Base-by-base conservation (phyloP, 2,329 filamentous ascomycete species). In the Cladosporium velox region DNA sequence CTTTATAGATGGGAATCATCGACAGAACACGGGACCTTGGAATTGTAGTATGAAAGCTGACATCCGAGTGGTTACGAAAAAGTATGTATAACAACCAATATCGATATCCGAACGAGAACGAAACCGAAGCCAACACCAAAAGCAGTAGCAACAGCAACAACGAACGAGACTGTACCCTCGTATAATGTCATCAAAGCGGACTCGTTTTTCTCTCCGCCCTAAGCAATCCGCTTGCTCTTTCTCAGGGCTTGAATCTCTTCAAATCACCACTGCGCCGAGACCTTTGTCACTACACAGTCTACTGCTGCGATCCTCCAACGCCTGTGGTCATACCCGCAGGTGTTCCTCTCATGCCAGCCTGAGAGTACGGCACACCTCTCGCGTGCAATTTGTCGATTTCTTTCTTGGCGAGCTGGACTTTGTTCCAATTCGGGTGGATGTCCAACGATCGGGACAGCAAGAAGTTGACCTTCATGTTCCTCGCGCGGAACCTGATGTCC, bases 381-480 rank as follows among this genome's bases (percentile, higher is more conserved):
- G 59, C 59, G 1, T 67, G 66, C 51, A 82, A 68, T 61, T 74
- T 71, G 0, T 75, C 74, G 2, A 77, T 75, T 51, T 78, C 77
- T 69, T 80, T 81, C 69, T 73, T 77, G 12, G 76, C 80, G 58
- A 85, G 74, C 4, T 75, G 69, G 15, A 85, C 76, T 3, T 72
- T 55, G 3, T 81, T 75, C 70, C 83, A 83, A 67, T 82, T 80
- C n/a, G 60, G 38, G 1, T 83, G 82, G 18, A 85, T 69, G 21
- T 68, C 69, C 11, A 18, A 11, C 35, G 57, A 59, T 7, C 57
- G n/a, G 4, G 72, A 83, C 81, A 79, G 79, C 3, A 83, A 63
- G 61, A 72, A 80, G 8, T 75, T 75, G 49, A 80, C 75, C 71
- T 84, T 85, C 66, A 87, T 74, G 67, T 86, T 86, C 60, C 86